Evolutionary conservation across 1,139 yeast genomes (phyloP), one percentile per base, ranked within the genome.

Genomic region (Meyerozyma smithsonii): DNA sequence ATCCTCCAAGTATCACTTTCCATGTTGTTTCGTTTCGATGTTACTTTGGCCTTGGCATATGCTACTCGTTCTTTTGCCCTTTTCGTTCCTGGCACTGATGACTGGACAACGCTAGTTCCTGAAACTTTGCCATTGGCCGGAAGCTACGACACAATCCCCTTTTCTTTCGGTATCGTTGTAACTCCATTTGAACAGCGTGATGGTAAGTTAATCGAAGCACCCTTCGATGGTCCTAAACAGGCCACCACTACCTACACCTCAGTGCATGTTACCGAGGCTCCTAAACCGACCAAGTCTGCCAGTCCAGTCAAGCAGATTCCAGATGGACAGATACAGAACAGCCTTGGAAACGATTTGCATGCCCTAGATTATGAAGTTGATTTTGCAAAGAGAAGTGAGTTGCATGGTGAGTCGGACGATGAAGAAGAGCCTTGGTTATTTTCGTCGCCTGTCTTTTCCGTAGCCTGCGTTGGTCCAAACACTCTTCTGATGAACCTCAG

Each of bases 131-230:
- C 39, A 1, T 40, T 51, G 16, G 42, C 41, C 10, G 64, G 61
- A 7, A 56, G 61, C 28, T 41, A 47, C 35, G 48, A 47, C 12
- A 48, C 64, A 7, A 52, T 64, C 32, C 67, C 65, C 2, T 66
- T 60, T 40, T 43, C 50, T 6, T 65, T 66, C 49, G 72, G 72
- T 1, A 48, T 66, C 36, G 64, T 62, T 23, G 70, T 64, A n/a
- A 56, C 54, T 35, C 61, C 62, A 2, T 53, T 48, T 39, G 40
- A 40, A 5, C 32, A 49, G 6, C 51, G 52, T 37, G 54, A 50
- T 18, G 56, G 56, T 5, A 54, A 43, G 19, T 45, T 38, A 32
- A 40, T 43, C 17, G 49, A 39, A 30, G 55, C 56, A 14, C 8
- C 17, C 8, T 12, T 26, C 15, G 10, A 26, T 26, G 30, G 30